Evolutionary conservation across 2,329 filamentous ascomycete genomes (phyloP).

Genomic region (Tricladium varicosporioides): DNA sequence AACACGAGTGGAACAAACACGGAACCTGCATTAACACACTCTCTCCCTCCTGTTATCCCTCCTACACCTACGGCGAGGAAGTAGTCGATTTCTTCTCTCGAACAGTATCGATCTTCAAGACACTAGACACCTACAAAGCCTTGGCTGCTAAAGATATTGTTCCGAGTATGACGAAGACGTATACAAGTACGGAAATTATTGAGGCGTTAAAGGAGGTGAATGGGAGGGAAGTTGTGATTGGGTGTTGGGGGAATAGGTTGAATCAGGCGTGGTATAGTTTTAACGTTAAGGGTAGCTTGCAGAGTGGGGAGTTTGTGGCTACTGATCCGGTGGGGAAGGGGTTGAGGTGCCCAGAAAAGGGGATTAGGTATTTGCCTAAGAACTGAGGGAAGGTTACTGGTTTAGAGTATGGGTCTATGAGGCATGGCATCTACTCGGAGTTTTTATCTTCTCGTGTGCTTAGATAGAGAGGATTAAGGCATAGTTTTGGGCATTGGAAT

Average conservation of each 20-base stretch:
- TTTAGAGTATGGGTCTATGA: too few relatives aligned
- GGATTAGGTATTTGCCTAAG: slow-evolving; percentile 3
- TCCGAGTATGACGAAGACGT: slow-evolving; percentile 41
- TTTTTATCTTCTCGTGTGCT: too few relatives aligned
- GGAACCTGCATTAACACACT: slow-evolving; percentile 72
- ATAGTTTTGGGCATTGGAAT: too few relatives aligned
- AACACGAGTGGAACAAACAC: slow-evolving; percentile 75
- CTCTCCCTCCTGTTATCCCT: slow-evolving; percentile 61
- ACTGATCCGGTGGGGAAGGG: slow-evolving; percentile 8
- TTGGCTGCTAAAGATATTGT: slow-evolving; percentile 51
- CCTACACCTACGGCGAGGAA: slow-evolving; percentile 58
- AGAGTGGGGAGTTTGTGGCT: slow-evolving; percentile 10
- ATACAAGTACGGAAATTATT: slow-evolving; percentile 41
- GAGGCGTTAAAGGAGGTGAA: slow-evolving; percentile 42
- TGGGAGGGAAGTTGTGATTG: slow-evolving; percentile 44
- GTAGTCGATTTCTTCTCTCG: slow-evolving; percentile 67
- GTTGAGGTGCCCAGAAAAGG: slow-evolving; percentile 5
- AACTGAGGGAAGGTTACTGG: too few relatives aligned
- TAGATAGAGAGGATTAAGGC: too few relatives aligned
- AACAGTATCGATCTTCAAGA: slow-evolving; percentile 62
- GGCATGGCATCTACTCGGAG: too few relatives aligned
- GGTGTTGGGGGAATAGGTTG: slow-evolving; percentile 42
- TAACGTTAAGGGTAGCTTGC: slow-evolving; percentile 10
- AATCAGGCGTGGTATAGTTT: slow-evolving; percentile 49
- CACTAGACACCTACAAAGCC: slow-evolving; percentile 32